Base-by-base conservation (phyloP, 495 filamentous ascomycete species). In the Hypoxylon rickii region DNA sequence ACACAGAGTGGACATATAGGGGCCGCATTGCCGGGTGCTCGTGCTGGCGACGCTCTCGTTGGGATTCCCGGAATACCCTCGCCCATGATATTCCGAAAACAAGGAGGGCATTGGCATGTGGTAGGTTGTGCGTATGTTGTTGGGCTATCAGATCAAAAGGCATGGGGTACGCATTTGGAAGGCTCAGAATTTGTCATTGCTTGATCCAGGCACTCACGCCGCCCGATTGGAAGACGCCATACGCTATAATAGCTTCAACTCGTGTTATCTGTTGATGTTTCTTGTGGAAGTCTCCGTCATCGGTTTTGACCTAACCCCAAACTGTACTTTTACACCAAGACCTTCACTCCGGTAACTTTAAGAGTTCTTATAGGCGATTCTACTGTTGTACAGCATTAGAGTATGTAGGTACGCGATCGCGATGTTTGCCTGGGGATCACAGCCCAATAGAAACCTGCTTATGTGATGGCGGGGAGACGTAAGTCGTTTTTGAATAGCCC, bases 381-480 rank as follows among this genome's bases (percentile, higher is more conserved):
- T 42, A 29, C 55, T 51, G 51, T 46, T 29, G 55, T 44, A 51
- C 45, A 34, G 40, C 26, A 61, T 55, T 45, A 41, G 39, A 39
- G 32, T 42, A 21, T 44, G 34, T 39, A 17, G 55, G 18, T 45
- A 61, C 57, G 44, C 31, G 33, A 50, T 61, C 33, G 33, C 21
- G 16, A 44, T 46, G 51, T 49, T 31, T 26, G 16, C 3, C 31
- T 45, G 50, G 45, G 57, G 44, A 22, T 55, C 33, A 32, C 22
- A 40, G 20, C 43, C 22, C n/a, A n/a, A 33, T 26, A 38, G 34
- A 50, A 17, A 33, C 38, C 40, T 8, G 26, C 24, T 19, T 50
- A 55, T 55, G 57, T 21, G 39, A 61, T 39, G 15, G 50, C 24
- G 57, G 57, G 51, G 57, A 26, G 47, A 36, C 40, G 44, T 39